These are phyloP conservation scores for Hyphopichia wangnamkhiaoensis DNA, from an alignment of 1,139 yeast species.

Conservation along the genomic window DNA sequence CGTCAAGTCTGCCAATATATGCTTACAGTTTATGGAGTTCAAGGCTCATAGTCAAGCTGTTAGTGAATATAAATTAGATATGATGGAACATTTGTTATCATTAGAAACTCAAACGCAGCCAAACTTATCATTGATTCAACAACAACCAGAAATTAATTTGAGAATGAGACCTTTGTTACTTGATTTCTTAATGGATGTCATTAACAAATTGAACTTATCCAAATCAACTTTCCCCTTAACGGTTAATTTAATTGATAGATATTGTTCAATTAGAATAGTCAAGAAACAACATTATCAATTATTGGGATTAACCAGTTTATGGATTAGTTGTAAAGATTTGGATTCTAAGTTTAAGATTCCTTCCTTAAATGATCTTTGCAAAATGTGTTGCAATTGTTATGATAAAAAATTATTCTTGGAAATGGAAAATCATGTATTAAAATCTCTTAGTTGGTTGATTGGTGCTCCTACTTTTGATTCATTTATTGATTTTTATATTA, in stretches of 20 bases:
- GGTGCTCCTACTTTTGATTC: constrained; percentile 61
- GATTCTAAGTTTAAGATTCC: constrained; percentile 71
- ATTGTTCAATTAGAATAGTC: constrained; percentile 50
- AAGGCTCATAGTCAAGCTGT: constrained; percentile 40
- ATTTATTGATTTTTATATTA: constrained; percentile 56
- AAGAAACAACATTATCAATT: constrained; percentile 63
- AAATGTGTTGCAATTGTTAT: constrained; percentile 65
- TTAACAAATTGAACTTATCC: constrained; percentile 48
- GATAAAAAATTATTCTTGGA: constrained; percentile 60
- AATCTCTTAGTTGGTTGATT: constrained; percentile 58
- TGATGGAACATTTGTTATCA: constrained; percentile 37
- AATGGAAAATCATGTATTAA: constrained; percentile 68
- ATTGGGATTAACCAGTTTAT: constrained; percentile 67
- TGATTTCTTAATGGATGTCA: constrained; percentile 57
- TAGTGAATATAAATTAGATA: constrained; percentile 44
- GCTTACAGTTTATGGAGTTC: constrained; percentile 42
- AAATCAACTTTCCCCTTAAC: constrained; percentile 56
- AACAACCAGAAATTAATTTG: constrained; percentile 52
- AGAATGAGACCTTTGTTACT: constrained; percentile 52
- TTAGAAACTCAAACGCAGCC: constrained; percentile 39
- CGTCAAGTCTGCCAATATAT: constrained; percentile 34
- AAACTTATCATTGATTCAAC: constrained; percentile 43
- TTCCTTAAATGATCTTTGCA: constrained; percentile 53
- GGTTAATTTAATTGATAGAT: constrained; percentile 54
- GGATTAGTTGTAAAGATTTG: constrained; percentile 74